Evolutionary conservation across 2,329 filamentous ascomycete genomes (phyloP), one percentile per base, ranked within the genome.

Genomic region (Trichoderma arundinaceum): DNA sequence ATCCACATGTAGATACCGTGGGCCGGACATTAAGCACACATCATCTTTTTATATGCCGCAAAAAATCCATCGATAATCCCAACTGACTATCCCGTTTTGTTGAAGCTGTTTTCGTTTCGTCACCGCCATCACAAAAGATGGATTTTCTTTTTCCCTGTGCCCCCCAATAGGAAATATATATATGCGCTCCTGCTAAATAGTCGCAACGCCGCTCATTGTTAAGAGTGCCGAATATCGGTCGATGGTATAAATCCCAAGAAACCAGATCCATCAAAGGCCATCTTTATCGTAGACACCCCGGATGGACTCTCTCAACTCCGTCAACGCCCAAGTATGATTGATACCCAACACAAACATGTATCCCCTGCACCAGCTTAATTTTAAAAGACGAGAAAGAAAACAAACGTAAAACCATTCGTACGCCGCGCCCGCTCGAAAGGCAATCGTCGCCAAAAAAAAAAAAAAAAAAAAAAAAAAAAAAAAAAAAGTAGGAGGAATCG

Each of bases 391-490:
- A 28, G 10, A 15, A 33, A 9, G 15, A 9, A 41, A 17, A 9
- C 5, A 10, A 7, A 33, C 6, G 43, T 22, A n/a, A 52, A 19
- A 61, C n/a, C 5, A 41, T 7, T 13, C 38, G 49, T 54, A 22
- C 48, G 48, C 10, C 22, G 17, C 28, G 57, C 39, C 54, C 39
- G 59, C 59, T 53, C 59, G 59, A 22, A 44, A 38, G 39, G 41
- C 32, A 28, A 51, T 60, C 17, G 44, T 41, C 57, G 57, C 46
- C 32, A 51, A 51, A 22, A 9, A 10, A 17, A 46, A 7, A 10
- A 5, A 6, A 9, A 33, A 39, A 32, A 38, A 54, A 41, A 51
- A 51, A 22, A 9, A 10, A 17, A 46, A 7, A 10, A 5, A 6
- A 9, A 33, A 39, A 32, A 38, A 54, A 6, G 5, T 28, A 28